Conservation (phyloP, 148 eudicot genomes). For the Rhododendron griersonianum region DNA sequence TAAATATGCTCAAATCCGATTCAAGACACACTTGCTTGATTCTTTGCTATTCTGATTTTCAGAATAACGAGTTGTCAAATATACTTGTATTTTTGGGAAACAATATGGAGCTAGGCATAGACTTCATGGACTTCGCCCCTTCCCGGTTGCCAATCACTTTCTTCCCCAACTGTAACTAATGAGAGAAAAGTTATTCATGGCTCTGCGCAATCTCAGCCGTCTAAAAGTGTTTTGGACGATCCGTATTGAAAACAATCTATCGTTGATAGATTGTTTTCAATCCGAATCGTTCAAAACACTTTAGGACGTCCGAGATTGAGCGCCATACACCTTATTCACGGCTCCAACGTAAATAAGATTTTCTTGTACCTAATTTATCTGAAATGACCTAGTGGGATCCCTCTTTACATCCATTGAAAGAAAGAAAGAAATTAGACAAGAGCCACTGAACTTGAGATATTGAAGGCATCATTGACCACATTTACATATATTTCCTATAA, state of each 20-base stretch:
- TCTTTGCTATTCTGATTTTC: not conserved
- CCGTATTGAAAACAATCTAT: too few relatives aligned
- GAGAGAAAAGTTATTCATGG: too few relatives aligned
- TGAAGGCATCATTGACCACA: not conserved
- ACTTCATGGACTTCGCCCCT: not conserved
- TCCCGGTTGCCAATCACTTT: not conserved
- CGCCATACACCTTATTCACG: too few relatives aligned
- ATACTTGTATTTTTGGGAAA: not conserved
- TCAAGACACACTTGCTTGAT: not conserved
- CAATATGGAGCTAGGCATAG: not conserved
- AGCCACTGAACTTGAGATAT: not conserved
- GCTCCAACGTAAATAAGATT: too few relatives aligned
- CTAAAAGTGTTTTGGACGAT: too few relatives aligned
- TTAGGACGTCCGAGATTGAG: too few relatives aligned
- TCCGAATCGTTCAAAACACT: too few relatives aligned
- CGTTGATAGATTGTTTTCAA: too few relatives aligned
- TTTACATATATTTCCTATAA: conserved; percentile 7
- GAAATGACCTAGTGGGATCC: not conserved
- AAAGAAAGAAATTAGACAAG: not conserved
- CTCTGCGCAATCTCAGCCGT: too few relatives aligned
- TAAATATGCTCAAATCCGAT: not conserved
- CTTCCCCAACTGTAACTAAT: not conserved
- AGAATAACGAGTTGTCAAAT: not conserved
- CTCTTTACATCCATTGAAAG: not conserved
- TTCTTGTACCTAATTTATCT: not conserved